A percentile compares a stretch with the other conserved stretches of the same genome.
Conservation (phyloP, 805 yeast genomes). For the Candida ficus region DNA sequence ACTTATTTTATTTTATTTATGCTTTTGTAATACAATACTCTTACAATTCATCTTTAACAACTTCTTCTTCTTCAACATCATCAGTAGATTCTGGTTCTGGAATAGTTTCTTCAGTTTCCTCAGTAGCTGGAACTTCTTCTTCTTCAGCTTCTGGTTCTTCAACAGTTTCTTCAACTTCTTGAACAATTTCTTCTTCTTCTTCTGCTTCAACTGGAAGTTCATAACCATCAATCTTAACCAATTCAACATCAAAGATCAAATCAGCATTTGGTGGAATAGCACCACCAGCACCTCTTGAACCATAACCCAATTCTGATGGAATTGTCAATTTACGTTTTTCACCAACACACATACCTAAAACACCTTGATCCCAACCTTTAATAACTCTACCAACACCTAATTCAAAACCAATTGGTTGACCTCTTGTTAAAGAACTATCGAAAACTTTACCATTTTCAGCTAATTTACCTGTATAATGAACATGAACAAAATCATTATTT, state of each 20-base stretch:
- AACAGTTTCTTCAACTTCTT: slow-evolving; percentile 1
- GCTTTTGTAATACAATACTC: too few relatives aligned
- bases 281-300: slow-evolving; percentile 68
- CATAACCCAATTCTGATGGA: slow-evolving; percentile 78
- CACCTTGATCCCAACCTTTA: slow-evolving; percentile 88
- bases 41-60: slow-evolving; percentile 2
- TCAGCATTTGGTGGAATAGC: slow-evolving; percentile 77
- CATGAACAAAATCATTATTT: slow-evolving; percentile 63
- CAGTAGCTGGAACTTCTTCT: neutral
- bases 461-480: slow-evolving; percentile 75
- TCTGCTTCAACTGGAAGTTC: slow-evolving; percentile 2
- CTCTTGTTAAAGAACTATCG: slow-evolving; percentile 66
- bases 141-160: neutral
- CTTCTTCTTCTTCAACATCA: neutral
- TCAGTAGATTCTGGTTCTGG: slow-evolving; percentile 1
- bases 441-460: slow-evolving; percentile 60
- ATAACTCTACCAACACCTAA: slow-evolving; percentile 80
- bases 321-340: slow-evolving; percentile 76
- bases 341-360: slow-evolving; percentile 74
- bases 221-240: slow-evolving; percentile 47
- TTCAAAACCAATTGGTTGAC: slow-evolving; percentile 62
- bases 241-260: slow-evolving; percentile 60
- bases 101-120: neutral
- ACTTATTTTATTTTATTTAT: too few relatives aligned
- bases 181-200: neutral